Evolutionary conservation across 106 monocot species (phyloP).

Genomic region (Phalaenopsis equestris): DNA sequence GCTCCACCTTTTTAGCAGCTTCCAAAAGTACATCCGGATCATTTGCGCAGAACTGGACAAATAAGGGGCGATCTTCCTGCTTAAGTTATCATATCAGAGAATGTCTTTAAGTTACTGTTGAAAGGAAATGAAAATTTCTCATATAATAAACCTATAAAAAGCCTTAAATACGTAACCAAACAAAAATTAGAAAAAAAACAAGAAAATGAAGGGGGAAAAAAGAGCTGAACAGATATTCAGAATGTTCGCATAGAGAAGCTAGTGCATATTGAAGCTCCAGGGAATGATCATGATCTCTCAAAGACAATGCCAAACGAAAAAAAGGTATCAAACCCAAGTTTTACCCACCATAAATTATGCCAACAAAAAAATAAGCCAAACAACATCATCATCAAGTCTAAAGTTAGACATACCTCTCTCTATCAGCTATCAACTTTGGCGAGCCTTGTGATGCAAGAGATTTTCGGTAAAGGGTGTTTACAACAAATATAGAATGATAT

Average conservation of each 20-base stretch:
- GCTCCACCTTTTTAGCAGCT: slow-evolving; percentile 79
- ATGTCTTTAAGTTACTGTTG: background rate
- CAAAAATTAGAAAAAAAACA: background rate
- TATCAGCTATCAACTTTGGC: too few species aligned
- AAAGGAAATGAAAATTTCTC: background rate
- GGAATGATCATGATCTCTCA: background rate
- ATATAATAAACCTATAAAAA: background rate
- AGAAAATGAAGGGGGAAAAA: background rate
- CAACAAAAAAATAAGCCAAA: too few species aligned
- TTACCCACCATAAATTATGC: background rate
- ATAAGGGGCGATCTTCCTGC: slow-evolving; percentile 95
- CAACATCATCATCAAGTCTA: too few species aligned
- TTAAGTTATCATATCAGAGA: slow-evolving; percentile 8
- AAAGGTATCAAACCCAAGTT: background rate
- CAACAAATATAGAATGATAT: too few species aligned
- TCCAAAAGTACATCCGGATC: slow-evolving; percentile 79
- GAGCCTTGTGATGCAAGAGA: too few species aligned
- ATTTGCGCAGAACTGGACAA: slow-evolving; percentile 99
- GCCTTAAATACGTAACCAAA: background rate
- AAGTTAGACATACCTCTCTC: too few species aligned
- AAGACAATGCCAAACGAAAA: background rate
- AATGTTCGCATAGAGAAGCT: background rate
- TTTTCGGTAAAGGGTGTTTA: too few species aligned
- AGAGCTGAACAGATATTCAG: background rate
- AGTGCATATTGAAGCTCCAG: background rate